Percentiles rank a stretch among this genome's conserved stretches.
These are phyloP conservation scores for Hippophae tibetana DNA, from an alignment of 306 rosid genomes.

Conservation along the genomic window DNA sequence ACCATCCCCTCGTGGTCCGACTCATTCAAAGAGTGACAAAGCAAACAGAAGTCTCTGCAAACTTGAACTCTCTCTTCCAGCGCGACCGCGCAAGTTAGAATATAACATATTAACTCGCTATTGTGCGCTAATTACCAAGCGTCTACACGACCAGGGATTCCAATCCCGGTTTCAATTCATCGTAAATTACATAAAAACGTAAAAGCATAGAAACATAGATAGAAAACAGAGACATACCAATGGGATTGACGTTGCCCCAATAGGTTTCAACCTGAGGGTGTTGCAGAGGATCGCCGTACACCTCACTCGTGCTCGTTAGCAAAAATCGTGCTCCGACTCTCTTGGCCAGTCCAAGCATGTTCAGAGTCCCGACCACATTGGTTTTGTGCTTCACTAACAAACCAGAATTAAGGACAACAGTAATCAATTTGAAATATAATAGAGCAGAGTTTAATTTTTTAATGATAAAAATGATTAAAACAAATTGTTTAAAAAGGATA, in stretches of 20 bases:
- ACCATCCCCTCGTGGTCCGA: slow-evolving; percentile 16
- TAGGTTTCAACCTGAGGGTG: slow-evolving; percentile 97
- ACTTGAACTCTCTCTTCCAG: neutral
- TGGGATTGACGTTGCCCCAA: slow-evolving; percentile 99
- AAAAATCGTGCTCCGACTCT: slow-evolving; percentile 85
- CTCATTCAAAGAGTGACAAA: slow-evolving; percentile 6
- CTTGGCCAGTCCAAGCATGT: slow-evolving; percentile 89
- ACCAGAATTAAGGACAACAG: slow-evolving; percentile 35
- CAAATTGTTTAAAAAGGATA: slow-evolving; percentile 46
- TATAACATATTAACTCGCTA: neutral
- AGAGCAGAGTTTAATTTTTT: neutral
- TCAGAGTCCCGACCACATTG: slow-evolving; percentile 92
- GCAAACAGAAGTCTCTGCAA: neutral
- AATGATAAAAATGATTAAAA: neutral
- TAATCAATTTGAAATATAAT: neutral
- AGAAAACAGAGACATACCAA: slow-evolving; percentile 38
- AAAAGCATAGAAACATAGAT: neutral
- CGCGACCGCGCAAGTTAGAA: slow-evolving; percentile 14
- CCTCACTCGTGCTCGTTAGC: slow-evolving; percentile 94
- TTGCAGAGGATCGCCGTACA: slow-evolving; percentile 94
- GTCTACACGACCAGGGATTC: neutral
- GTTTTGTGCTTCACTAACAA: slow-evolving; percentile 52
- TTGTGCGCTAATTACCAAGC: slow-evolving; percentile 6
- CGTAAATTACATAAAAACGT: neutral
- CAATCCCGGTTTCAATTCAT: neutral